These are phyloP conservation scores for Fraxinus albicans DNA, from an alignment of 305 asterid species.

Conservation along the genomic window DNA sequence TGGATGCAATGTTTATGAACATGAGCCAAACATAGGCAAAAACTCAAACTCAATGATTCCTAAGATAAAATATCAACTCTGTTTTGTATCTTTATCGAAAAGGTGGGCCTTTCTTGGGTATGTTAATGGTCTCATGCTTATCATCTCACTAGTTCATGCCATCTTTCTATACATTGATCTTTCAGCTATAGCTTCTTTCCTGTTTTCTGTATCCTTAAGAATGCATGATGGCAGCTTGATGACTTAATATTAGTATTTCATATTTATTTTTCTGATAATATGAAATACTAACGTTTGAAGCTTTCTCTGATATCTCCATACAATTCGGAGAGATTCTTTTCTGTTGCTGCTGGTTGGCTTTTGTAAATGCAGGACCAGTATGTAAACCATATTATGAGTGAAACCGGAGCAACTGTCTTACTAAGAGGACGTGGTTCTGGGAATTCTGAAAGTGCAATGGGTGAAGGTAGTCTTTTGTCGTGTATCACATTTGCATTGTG, in stretches of 20 bases:
- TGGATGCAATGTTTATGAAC: background rate
- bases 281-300: conserved; percentile 76
- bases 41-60: background rate
- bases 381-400: conserved; percentile 99
- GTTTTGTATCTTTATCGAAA: background rate
- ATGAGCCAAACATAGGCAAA: background rate
- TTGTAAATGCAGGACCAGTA: conserved; percentile 96
- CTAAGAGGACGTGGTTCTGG: conserved; percentile 82
- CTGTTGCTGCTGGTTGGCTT: conserved; percentile 93
- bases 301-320: conserved; percentile 88
- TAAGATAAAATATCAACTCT: background rate
- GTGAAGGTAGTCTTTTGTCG: conserved; percentile 57
- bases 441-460: conserved; percentile 45
- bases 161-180: background rate
- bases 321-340: conserved; percentile 89
- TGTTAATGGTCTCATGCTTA: background rate
- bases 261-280: conserved; percentile 29
- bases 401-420: conserved; percentile 89
- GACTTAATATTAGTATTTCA: conserved; percentile 10
- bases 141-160: background rate
- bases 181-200: background rate
- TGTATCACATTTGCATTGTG: conserved; percentile 19
- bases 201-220: conserved; percentile 18
- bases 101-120: background rate
- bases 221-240: conserved; percentile 26